Base-by-base conservation (phyloP, 371 early-diverging fungal genomes). In the Apophysomyces ossiformis region DNA sequence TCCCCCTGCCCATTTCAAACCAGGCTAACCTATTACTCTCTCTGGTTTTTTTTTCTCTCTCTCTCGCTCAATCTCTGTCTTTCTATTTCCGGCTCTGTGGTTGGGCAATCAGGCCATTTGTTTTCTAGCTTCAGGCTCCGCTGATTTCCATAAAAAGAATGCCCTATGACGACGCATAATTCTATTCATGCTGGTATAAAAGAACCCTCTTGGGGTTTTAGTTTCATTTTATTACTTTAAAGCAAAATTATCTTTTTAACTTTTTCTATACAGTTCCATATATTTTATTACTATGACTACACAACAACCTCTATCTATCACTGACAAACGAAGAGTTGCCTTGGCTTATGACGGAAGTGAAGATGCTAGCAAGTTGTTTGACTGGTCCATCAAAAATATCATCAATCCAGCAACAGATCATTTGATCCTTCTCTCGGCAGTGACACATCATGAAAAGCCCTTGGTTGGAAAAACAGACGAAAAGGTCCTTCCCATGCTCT, bases 261-360 rank as follows among this genome's bases (percentile, higher is more conserved):
- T n/a, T n/a, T n/a, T n/a, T n/a, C 32, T 26, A 26, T 26, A 26
- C 32, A 26, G 0, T 26, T 26, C 2, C n/a, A n/a, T n/a, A 26
- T 26, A 4, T 21, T 2, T 50, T 4, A 1, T 18, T 18, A 69
- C 37, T 11, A 74, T 77, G 77, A n/a, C 75, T 63, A 50, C 54
- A 26, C 32, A 26, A 26, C 32, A 26, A 26, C 32, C 32, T 50
- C 26, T 77, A 18, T 78, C 83, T 44, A 76, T 83, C 63, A 76
- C 72, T 57, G 80, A 83, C 21, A 79, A 78, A 65, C 78, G 83
- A 41, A 76, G 83, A 45, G 67, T 83, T 11, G 83, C 78, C n/a
- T 60, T 83, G 45, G 83, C 83, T 18, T 83, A 83, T 63, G 83
- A 83, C 68, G 80, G 83, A 16, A 75, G 69, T 37, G 83, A 83